Percentiles rank a stretch among this genome's conserved stretches.
Evolutionary conservation across 106 monocot species (phyloP).

Genomic region (Iris macrosiphon): DNA sequence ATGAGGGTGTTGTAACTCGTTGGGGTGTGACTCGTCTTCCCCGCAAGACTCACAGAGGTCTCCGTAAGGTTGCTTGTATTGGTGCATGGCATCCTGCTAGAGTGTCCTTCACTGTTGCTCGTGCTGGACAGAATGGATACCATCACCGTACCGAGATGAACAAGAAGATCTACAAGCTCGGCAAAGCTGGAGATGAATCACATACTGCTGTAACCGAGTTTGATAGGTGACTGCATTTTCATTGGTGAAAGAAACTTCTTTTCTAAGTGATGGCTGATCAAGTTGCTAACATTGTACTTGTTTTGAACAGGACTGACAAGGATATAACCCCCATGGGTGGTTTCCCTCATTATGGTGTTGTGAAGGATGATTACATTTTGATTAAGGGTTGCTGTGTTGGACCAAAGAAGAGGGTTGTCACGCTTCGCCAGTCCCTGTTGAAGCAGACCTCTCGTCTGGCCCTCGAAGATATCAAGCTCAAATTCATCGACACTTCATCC

Average conservation of each 20-base stretch:
- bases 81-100: constrained; percentile 76
- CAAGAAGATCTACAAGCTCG: constrained; percentile 60
- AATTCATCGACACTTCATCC: constrained; percentile 63
- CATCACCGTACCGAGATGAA: constrained; percentile 68
- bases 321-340: constrained; percentile 67
- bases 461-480: constrained; percentile 62
- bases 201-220: constrained; percentile 41
- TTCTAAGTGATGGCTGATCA: too few relatives aligned
- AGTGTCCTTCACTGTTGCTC: constrained; percentile 54
- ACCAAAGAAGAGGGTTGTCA: constrained; percentile 61
- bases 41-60: constrained; percentile 57
- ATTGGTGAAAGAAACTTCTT: too few relatives aligned
- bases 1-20: constrained; percentile 65
- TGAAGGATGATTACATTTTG: constrained; percentile 53
- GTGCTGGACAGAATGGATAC: constrained; percentile 70
- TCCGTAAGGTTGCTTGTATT: constrained; percentile 68
- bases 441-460: constrained; percentile 54
- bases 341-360: constrained; percentile 59
- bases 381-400: constrained; percentile 70
- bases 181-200: constrained; percentile 46
- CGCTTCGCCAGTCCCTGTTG: constrained; percentile 51
- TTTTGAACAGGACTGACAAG: constrained; percentile 44
- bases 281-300: neutral
- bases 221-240: constrained; percentile 22
- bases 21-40: constrained; percentile 71